These are phyloP conservation scores for Escovopsis weberi DNA, from an alignment of 2,329 filamentous ascomycete species.

Conservation along the genomic window DNA sequence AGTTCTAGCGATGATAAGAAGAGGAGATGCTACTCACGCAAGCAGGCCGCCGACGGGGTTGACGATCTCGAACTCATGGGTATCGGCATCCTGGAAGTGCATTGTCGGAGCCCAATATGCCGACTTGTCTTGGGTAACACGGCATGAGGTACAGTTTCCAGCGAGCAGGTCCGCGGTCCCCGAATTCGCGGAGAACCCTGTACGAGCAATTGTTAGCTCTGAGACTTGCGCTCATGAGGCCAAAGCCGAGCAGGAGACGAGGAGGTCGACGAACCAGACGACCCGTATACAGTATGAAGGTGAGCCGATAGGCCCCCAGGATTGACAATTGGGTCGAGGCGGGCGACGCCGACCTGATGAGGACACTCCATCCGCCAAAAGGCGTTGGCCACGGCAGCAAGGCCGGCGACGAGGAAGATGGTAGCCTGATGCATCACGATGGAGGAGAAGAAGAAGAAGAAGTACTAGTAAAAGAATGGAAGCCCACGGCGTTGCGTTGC, in stretches of 20 bases:
- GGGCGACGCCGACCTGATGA: slow-evolving; percentile 50
- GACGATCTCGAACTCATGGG: slow-evolving; percentile 54
- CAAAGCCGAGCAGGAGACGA: neutral
- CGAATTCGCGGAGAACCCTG: slow-evolving; percentile 51
- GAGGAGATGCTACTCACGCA: slow-evolving; percentile 42
- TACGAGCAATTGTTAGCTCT: slow-evolving; percentile 7
- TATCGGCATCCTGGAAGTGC: slow-evolving; percentile 56
- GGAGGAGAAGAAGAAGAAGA: neutral
- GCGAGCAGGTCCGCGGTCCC: slow-evolving; percentile 40
- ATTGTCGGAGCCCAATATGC: slow-evolving; percentile 72
- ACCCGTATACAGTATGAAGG: slow-evolving; percentile 62
- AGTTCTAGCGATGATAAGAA: neutral
- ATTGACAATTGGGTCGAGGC: slow-evolving; percentile 64
- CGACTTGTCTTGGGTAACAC: slow-evolving; percentile 69
- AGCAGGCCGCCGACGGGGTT: slow-evolving; percentile 70
- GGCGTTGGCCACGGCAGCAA: slow-evolving; percentile 35
- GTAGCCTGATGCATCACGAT: slow-evolving; percentile 20
- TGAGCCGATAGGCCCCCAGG: slow-evolving; percentile 47
- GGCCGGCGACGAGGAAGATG: slow-evolving; percentile 17
- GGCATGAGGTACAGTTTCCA: slow-evolving; percentile 66
- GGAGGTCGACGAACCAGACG: slow-evolving; percentile 45
- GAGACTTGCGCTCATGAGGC: neutral
- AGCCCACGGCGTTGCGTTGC: too few species aligned
- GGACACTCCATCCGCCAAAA: slow-evolving; percentile 89
- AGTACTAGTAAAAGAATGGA: neutral